Conservation (phyloP, 306 rosid genomes). For the Lathyrus tuberosus region DNA sequence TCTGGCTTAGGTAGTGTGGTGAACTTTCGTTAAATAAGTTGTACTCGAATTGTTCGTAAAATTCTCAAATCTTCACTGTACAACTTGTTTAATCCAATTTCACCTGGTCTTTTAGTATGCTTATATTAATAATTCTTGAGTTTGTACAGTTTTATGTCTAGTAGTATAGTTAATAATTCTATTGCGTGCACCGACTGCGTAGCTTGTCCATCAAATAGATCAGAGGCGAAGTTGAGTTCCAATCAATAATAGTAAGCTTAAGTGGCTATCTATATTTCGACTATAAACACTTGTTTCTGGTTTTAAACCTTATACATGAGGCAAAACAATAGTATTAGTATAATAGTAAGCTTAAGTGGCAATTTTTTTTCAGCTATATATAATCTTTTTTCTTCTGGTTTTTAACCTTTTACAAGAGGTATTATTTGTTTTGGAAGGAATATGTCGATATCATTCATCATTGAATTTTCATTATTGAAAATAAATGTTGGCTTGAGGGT, state of each 20-base stretch:
- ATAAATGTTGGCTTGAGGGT: conserved; percentile 22
- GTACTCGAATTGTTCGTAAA: no score
- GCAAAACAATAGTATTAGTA: conserved; percentile 13
- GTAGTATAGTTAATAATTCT: no score
- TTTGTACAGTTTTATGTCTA: no score
- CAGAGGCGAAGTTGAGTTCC: conserved; percentile 51
- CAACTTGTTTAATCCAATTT: no score
- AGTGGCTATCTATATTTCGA: background rate
- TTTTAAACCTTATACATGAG: conserved; percentile 32
- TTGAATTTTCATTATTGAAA: conserved; percentile 16
- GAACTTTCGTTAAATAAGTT: no score
- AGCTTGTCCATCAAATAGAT: conserved; percentile 42
- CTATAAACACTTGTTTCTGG: background rate
- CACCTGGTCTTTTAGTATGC: no score
- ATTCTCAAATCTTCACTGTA: no score
- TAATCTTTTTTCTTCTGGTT: background rate
- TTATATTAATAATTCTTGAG: no score
- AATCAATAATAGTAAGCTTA: conserved; percentile 35
- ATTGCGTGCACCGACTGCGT: conserved; percentile 55
- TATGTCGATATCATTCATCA: conserved; percentile 5
- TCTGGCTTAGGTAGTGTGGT: no score
- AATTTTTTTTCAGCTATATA: background rate
- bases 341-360: background rate
- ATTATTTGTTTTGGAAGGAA: conserved; percentile 29
- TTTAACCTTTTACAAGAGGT: conserved; percentile 29